Evolutionary conservation across 2,329 filamentous ascomycete genomes (phyloP).

Genomic region (Penicillium sp.): DNA sequence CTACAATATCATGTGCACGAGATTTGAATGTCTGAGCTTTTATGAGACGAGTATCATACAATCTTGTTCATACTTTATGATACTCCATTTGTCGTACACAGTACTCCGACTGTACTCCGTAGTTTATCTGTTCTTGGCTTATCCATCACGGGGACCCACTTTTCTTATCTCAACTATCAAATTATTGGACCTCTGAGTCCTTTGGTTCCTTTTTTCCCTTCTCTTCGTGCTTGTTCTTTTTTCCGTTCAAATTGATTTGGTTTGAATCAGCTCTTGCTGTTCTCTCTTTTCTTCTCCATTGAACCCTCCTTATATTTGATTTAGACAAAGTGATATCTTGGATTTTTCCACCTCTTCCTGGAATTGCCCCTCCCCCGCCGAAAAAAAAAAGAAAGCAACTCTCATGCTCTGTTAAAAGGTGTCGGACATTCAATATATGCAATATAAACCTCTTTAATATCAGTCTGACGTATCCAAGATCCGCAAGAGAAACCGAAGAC

Average conservation of each 20-base stretch:
- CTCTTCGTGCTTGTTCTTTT: neutral
- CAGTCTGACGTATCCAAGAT: neutral
- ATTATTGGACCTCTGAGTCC: too few relatives aligned
- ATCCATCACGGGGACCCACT: conserved; percentile 2
- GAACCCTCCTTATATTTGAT: neutral
- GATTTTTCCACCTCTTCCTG: neutral
- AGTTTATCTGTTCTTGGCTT: too few relatives aligned
- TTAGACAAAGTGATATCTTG: neutral
- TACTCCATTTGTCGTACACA: conserved; percentile 9
- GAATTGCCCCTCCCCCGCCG: conserved; percentile 8
- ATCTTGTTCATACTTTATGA: conserved; percentile 23
- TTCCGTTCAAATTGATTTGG: too few relatives aligned
- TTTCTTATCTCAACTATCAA: neutral
- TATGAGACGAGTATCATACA: conserved; percentile 20
- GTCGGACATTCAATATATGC: neutral
- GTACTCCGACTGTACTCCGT: too few relatives aligned
- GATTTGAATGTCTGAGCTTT: conserved; percentile 22
- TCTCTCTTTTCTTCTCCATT: neutral
- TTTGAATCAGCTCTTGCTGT: neutral
- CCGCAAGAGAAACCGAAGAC: neutral
- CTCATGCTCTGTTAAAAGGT: neutral
- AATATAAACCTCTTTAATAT: neutral
- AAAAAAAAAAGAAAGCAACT: neutral
- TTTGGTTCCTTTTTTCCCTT: neutral
- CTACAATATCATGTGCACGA: conserved; percentile 25